Conservation (phyloP, 495 filamentous ascomycete genomes). For the Aspergillus sparsus region DNA sequence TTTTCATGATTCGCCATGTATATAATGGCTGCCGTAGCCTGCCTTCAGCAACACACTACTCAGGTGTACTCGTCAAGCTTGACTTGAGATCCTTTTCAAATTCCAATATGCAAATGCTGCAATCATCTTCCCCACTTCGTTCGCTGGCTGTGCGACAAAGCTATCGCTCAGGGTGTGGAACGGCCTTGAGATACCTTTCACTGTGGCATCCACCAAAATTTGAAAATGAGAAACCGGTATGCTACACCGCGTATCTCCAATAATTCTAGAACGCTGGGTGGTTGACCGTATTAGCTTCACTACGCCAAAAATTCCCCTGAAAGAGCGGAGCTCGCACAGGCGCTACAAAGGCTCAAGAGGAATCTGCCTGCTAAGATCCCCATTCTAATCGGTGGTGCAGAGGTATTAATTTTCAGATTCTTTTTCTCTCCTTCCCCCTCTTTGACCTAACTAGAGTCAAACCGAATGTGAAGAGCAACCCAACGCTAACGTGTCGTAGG, state of each 20-base stretch:
- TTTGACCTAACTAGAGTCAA: conserved; percentile 25
- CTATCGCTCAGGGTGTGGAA: not conserved
- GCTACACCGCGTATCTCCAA: not conserved
- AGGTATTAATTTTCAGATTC: conserved; percentile 20
- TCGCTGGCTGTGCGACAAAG: not conserved
- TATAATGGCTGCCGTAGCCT: no score
- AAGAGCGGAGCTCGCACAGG: conserved; percentile 29
- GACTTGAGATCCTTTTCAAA: no score
- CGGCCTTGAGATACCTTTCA: conserved; percentile 7
- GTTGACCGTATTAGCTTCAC: conserved; percentile 23
- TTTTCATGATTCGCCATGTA: not conserved
- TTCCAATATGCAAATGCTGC: not conserved
- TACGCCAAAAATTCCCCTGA: conserved; percentile 36
- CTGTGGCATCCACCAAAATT: conserved; percentile 33
- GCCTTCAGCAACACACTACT: no score
- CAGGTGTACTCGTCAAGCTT: no score
- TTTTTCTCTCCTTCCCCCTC: conserved; percentile 7
- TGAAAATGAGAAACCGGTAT: conserved; percentile 35
- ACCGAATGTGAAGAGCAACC: conserved; percentile 59
- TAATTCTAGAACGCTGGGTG: not conserved
- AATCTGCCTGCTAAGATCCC: conserved; percentile 34
- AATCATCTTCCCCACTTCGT: not conserved
- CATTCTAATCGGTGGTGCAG: conserved; percentile 28
- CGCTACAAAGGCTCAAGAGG: conserved; percentile 30
- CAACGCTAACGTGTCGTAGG: conserved; percentile 63